Conservation (phyloP, 345 rosid genomes). For the Bruguiera gymnorhiza region DNA sequence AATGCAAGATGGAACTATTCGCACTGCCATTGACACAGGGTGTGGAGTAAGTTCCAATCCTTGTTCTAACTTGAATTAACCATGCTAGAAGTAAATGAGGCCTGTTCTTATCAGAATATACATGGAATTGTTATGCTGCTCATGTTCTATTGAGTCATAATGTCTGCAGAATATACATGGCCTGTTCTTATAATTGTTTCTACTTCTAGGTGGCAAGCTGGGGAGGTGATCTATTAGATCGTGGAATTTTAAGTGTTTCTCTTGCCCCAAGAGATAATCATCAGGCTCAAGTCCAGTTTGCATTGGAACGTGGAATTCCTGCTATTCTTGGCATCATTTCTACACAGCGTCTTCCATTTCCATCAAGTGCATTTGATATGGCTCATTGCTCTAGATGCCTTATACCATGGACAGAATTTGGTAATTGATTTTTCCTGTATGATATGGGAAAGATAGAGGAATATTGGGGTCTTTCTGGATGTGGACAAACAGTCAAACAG, state of each 20-base stretch:
- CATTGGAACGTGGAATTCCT: constrained; percentile 96
- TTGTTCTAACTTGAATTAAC: background rate
- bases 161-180: background rate
- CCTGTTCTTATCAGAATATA: background rate
- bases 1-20: constrained; percentile 83
- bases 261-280: constrained; percentile 99
- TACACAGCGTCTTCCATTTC: constrained; percentile 94
- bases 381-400: constrained; percentile 99
- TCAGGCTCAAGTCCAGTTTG: constrained; percentile 99
- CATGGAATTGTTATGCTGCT: background rate
- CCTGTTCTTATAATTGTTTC: background rate
- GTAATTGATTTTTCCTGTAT: constrained; percentile 33
- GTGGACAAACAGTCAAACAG: too few species aligned
- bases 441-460: background rate
- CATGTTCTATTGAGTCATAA: too few species aligned
- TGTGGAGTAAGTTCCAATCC: constrained; percentile 70
- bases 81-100: too few species aligned
- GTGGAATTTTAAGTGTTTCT: constrained; percentile 82
- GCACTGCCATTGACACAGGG: constrained; percentile 96
- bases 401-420: constrained; percentile 99
- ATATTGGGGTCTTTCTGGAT: background rate
- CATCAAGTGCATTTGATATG: constrained; percentile 93
- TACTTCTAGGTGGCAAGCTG: constrained; percentile 88
- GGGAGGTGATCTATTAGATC: constrained; percentile 97
- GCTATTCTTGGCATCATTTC: constrained; percentile 97